Evolutionary conservation across 1,284 basidiomycete genomes (phyloP), one percentile per base, ranked within the genome.

Genomic region (Heimioporus retisporus): DNA sequence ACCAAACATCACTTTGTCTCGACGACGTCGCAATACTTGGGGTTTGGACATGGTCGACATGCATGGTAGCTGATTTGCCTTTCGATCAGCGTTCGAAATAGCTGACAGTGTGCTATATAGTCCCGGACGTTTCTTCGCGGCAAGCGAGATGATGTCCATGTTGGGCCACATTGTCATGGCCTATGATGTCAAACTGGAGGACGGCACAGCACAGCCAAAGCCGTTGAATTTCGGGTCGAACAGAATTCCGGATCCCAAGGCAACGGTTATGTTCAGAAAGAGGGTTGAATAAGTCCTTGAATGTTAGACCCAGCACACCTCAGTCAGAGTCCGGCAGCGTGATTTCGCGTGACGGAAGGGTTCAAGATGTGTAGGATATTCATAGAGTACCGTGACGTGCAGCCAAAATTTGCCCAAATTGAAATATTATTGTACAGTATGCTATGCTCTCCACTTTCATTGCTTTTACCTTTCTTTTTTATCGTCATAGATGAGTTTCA

Each of bases 1-100:
- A 6, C 42, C 18, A 74, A 71, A 25, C 66, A 75, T 35, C 73
- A 69, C 7, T 65, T 72, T 18, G 60, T 61, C 14, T 66, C 75
- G 14, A 68, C 73, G 0, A 35, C 44, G 11, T 35, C 51, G 0
- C 66, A 72, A 2, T 73, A 65, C 18, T 23, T 69, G 19, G 2
- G 60, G 14, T 72, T 73, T 40, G 72, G 70, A 6, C 51, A 63
- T 21, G 72, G 69, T 6, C 55, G 25, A 57, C 67, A 67, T 23
- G 69, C 67, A 1, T 72, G 71, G 71, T 71, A 61, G 10, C 55
- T 15, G 7, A 4, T 7, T 18, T 14, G 11, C 21, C 51, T 42
- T 55, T 42, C 55, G 13, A 10, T 18, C 46, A 7, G 46, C 46
- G 21, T n/a, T 16, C 6, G 6, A 21, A 18, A 8, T n/a, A 18